A percentile compares a stretch with the other conserved stretches of the same genome.
phyloP scores from a whole-genome alignment of 2,329 filamentous ascomycete species.

The Xylariomycetidae sp. region DNA sequence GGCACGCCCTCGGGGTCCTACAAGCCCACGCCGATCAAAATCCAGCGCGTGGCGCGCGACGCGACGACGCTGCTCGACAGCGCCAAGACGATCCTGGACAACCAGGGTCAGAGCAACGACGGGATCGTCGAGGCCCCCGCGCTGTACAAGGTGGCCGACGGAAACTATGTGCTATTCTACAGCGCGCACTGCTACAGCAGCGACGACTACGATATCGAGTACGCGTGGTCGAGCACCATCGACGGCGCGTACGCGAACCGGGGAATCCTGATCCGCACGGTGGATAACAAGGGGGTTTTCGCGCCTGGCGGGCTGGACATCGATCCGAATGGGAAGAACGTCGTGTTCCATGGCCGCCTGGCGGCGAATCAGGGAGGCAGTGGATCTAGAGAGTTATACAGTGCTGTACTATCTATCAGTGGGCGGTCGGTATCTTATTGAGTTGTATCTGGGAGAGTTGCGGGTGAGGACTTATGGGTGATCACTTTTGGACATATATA shows the following conservation, averaged over 20 bases:
- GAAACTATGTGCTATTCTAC: conserved; percentile 25
- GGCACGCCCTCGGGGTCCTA: conserved; percentile 19
- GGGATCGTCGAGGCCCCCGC: conserved; percentile 26
- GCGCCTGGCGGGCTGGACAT: conserved; percentile 27
- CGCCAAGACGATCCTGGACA: conserved; percentile 23
- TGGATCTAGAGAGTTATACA: conserved; percentile 19
- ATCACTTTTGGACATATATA: no score
- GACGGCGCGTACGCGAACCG: conserved; percentile 23
- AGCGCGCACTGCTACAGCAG: conserved; percentile 27
- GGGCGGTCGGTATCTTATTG: conserved; percentile 12
- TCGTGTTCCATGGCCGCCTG: conserved; percentile 25
- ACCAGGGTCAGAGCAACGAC: conserved; percentile 22
- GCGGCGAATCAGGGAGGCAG: conserved; percentile 10
- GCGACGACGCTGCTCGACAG: conserved; percentile 19
- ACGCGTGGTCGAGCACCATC: conserved; percentile 26
- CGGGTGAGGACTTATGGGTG: no score
- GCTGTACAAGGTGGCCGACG: conserved; percentile 22
- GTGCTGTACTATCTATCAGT: conserved; percentile 19
- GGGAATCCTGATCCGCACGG: conserved; percentile 24
- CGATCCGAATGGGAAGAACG: conserved; percentile 21
- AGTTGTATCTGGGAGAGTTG: no score
- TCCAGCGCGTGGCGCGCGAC: conserved; percentile 25
- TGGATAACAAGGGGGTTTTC: conserved; percentile 22
- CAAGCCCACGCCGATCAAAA: conserved; percentile 24
- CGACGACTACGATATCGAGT: conserved; percentile 29